These are phyloP conservation scores for Colletotrichum trifolii DNA, from an alignment of 2,329 filamentous ascomycete species.

Conservation along the genomic window DNA sequence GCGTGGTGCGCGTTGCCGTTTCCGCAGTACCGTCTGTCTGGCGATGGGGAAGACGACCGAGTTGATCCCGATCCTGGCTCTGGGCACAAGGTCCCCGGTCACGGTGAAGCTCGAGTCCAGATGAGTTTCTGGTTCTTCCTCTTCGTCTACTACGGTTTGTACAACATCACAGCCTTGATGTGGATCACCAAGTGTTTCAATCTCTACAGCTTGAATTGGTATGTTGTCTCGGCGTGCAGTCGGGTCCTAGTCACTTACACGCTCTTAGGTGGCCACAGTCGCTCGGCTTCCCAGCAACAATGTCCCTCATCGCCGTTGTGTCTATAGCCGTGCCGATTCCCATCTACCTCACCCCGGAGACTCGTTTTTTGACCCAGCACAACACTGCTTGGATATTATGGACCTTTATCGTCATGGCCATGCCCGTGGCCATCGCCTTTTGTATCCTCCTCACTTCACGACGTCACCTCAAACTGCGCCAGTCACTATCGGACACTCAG, in stretches of 20 bases:
- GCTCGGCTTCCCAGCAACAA: slow-evolving; percentile 72
- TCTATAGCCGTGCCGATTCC: slow-evolving; percentile 70
- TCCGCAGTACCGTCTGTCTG: slow-evolving; percentile 68
- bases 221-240: slow-evolving; percentile 3
- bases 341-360: slow-evolving; percentile 65
- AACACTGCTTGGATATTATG: slow-evolving; percentile 77
- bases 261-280: slow-evolving; percentile 66
- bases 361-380: slow-evolving; percentile 66
- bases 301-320: slow-evolving; percentile 69
- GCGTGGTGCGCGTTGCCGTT: slow-evolving; percentile 75
- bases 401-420: slow-evolving; percentile 77
- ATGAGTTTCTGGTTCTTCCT: slow-evolving; percentile 80
- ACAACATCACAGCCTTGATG: slow-evolving; percentile 73
- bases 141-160: slow-evolving; percentile 76
- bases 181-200: slow-evolving; percentile 81
- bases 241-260: slow-evolving; percentile 3
- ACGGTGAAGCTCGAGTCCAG: slow-evolving; percentile 71
- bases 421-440: slow-evolving; percentile 75
- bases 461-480: slow-evolving; percentile 69
- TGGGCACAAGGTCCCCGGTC: slow-evolving; percentile 64
- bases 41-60: slow-evolving; percentile 52
- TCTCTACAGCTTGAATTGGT: slow-evolving; percentile 76
- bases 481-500: slow-evolving; percentile 73
- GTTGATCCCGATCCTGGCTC: slow-evolving; percentile 41
- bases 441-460: slow-evolving; percentile 72